Percentiles rank a stretch among this genome's conserved stretches.
These are phyloP conservation scores for Periconia sp. DNA, from an alignment of 2,329 filamentous ascomycete genomes.

Conservation along the genomic window DNA sequence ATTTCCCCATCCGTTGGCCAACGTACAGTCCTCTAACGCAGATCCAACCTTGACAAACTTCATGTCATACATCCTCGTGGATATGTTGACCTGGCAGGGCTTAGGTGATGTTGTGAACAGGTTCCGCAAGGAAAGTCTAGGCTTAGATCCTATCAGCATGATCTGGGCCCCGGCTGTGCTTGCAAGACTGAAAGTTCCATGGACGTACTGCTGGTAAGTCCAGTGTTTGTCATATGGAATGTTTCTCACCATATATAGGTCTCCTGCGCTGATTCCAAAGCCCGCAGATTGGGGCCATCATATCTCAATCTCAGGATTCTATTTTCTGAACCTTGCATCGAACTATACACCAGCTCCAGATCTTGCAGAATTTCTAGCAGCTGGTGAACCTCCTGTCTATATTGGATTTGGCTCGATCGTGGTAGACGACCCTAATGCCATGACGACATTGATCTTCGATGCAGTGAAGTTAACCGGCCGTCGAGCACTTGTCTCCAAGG, in stretches of 20 bases:
- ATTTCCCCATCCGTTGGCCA: conserved; percentile 86
- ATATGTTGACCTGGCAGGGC: conserved; percentile 93
- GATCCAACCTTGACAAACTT: conserved; percentile 82
- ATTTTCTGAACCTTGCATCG: conserved; percentile 47
- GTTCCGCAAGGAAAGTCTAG: conserved; percentile 76
- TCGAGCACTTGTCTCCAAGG: conserved; percentile 83
- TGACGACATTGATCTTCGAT: conserved; percentile 50
- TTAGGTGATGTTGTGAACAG: conserved; percentile 89
- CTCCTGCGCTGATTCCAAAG: conserved; percentile 52
- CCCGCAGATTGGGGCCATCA: conserved; percentile 53
- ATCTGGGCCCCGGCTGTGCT: conserved; percentile 85
- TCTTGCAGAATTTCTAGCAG: conserved; percentile 46
- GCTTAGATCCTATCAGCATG: conserved; percentile 77
- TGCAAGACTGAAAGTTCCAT: conserved; percentile 76
- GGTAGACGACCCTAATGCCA: conserved; percentile 49
- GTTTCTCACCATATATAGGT: conserved; percentile 27
- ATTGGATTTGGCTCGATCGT: conserved; percentile 52
- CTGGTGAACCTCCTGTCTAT: conserved; percentile 49
- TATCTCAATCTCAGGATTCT: conserved; percentile 50
- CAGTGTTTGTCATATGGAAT: neutral
- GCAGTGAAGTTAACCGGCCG: conserved; percentile 63
- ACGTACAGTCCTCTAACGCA: conserved; percentile 77
- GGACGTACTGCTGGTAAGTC: conserved; percentile 83
- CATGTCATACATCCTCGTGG: conserved; percentile 81
- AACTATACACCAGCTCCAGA: conserved; percentile 48